Conservation (phyloP, 352 stramenopile species). For the Phytophthora pseudosyringae region DNA sequence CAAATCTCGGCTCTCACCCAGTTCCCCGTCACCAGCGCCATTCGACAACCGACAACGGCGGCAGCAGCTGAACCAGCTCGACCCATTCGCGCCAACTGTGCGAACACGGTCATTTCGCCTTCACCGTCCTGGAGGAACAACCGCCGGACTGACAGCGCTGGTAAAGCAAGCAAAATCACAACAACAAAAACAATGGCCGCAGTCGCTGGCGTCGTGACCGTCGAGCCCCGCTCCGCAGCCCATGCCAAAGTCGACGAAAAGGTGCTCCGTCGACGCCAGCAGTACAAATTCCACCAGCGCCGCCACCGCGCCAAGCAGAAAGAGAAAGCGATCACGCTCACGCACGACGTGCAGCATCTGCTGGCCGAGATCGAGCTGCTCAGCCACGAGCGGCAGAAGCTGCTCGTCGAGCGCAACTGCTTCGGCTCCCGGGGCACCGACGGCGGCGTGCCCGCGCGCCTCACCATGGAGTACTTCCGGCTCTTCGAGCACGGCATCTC, state of each 20-base stretch:
- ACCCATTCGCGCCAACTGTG: slow-evolving; percentile 19
- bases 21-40: slow-evolving; percentile 2
- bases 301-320: slow-evolving; percentile 75
- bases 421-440: slow-evolving; percentile 39
- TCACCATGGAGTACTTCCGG: slow-evolving; percentile 61
- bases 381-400: slow-evolving; percentile 32
- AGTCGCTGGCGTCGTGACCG: slow-evolving; percentile 6
- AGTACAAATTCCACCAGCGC: slow-evolving; percentile 77
- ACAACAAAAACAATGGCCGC: slow-evolving; percentile 22
- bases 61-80: slow-evolving; percentile 12
- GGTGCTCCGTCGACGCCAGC: slow-evolving; percentile 47
- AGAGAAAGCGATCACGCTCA: slow-evolving; percentile 46
- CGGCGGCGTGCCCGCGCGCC: slow-evolving; percentile 37
- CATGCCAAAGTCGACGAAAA: slow-evolving; percentile 44
- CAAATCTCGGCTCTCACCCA: neutral
- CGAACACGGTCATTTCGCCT: slow-evolving; percentile 28
- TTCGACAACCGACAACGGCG: slow-evolving; percentile 22
- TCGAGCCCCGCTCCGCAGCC: neutral
- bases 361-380: slow-evolving; percentile 48
- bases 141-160: neutral
- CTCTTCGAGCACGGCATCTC: slow-evolving; percentile 60
- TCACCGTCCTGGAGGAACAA: slow-evolving; percentile 14
- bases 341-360: slow-evolving; percentile 49
- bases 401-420: slow-evolving; percentile 41
- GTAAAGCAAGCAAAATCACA: no score